Percentiles rank a stretch among this genome's conserved stretches.
phyloP scores from a whole-genome alignment of 2,329 filamentous ascomycete genomes.

The Trichoderma breve region DNA sequence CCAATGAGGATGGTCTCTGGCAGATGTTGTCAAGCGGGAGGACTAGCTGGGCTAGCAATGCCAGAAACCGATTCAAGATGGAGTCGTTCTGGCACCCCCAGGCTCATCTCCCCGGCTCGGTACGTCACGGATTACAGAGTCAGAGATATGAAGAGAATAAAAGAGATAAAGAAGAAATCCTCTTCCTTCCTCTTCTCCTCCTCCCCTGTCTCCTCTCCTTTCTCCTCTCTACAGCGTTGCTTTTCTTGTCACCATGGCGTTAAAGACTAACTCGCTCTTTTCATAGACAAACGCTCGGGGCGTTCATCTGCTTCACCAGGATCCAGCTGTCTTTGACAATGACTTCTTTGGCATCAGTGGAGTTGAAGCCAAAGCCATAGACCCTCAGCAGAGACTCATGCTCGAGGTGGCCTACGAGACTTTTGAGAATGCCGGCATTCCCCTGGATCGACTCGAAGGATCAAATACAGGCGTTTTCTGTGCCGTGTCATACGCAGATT shows the following conservation, averaged over 20 bases:
- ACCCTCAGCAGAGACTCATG: slow-evolving; percentile 20
- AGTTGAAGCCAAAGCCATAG: slow-evolving; percentile 21
- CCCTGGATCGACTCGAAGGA: slow-evolving; percentile 7
- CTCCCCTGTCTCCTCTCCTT: neutral
- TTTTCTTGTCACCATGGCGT: neutral
- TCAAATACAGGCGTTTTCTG: slow-evolving; percentile 19
- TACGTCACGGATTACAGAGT: neutral
- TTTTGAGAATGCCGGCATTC: slow-evolving; percentile 20
- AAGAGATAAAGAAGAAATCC: neutral
- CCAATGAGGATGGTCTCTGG: slow-evolving; percentile 37
- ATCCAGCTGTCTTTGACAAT: slow-evolving; percentile 19
- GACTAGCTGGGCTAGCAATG: slow-evolving; percentile 22
- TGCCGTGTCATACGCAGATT: slow-evolving; percentile 16
- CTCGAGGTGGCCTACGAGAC: slow-evolving; percentile 20
- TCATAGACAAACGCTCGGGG: slow-evolving; percentile 13
- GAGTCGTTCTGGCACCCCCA: slow-evolving; percentile 21
- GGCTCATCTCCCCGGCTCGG: slow-evolving; percentile 17
- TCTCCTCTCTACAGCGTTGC: neutral
- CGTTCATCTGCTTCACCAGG: slow-evolving; percentile 15
- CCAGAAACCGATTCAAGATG: slow-evolving; percentile 17
- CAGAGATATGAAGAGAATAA: neutral
- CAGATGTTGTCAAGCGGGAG: slow-evolving; percentile 30
- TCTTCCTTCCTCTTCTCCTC: neutral
- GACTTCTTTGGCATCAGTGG: slow-evolving; percentile 20
- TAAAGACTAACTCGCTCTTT: neutral